A percentile compares a stretch with the other conserved stretches of the same genome.
These are phyloP conservation scores for Torulaspora indica DNA, from an alignment of 805 yeast species.

Conservation along the genomic window DNA sequence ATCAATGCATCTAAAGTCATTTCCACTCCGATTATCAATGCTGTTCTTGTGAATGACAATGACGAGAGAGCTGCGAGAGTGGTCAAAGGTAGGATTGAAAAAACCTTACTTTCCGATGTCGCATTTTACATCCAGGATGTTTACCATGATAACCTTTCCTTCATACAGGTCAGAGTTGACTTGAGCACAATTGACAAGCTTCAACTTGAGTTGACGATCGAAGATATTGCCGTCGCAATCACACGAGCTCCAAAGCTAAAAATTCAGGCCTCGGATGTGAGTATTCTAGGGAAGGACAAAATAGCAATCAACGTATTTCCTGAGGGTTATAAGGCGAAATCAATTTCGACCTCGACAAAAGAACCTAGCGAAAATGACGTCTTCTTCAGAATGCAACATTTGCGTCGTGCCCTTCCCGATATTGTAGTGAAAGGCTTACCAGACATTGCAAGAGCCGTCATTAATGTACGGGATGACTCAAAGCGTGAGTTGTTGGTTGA, in stretches of 20 bases:
- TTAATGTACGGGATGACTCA: constrained; percentile 81
- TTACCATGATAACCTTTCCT: constrained; percentile 73
- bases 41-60: constrained; percentile 82
- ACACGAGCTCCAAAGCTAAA: constrained; percentile 84
- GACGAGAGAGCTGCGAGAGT: constrained; percentile 98
- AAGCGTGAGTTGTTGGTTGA: constrained; percentile 90
- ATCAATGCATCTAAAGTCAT: constrained; percentile 94
- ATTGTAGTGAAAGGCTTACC: constrained; percentile 92
- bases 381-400: constrained; percentile 83
- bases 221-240: constrained; percentile 80
- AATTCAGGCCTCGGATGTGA: constrained; percentile 66
- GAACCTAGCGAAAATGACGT: constrained; percentile 46
- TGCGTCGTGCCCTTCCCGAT: constrained; percentile 77
- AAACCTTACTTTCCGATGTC: constrained; percentile 80
- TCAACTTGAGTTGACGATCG: constrained; percentile 83
- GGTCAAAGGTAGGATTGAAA: constrained; percentile 95
- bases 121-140: constrained; percentile 91
- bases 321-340: constrained; percentile 41
- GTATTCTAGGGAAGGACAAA: constrained; percentile 58
- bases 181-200: constrained; percentile 77
- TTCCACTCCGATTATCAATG: constrained; percentile 94
- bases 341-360: constrained; percentile 41
- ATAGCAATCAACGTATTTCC: constrained; percentile 58
- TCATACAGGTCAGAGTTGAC: constrained; percentile 76
- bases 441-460: constrained; percentile 91